These are phyloP conservation scores for Macrocybe sp. DNA, from an alignment of 1,284 basidiomycete genomes.

Conservation along the genomic window DNA sequence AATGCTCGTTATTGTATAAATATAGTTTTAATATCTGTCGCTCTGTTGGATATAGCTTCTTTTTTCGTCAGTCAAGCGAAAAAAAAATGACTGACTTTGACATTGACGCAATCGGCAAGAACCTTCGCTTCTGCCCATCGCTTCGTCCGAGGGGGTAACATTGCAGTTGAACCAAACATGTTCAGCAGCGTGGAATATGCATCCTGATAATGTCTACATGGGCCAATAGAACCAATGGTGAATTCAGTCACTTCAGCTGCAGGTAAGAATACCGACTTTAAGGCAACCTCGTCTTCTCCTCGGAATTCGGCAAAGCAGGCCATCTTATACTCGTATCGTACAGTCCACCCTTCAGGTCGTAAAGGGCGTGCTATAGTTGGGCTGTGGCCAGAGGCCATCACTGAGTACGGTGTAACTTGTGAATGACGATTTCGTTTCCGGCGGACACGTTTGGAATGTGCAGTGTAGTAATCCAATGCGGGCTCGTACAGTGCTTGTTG, in stretches of 20 bases:
- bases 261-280: conserved; percentile 51
- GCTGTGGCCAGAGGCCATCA: conserved; percentile 40
- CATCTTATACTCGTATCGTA: conserved; percentile 97
- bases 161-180: conserved; percentile 85
- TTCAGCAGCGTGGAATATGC: conserved; percentile 77
- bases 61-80: conserved; percentile 2
- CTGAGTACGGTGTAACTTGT: conserved; percentile 44
- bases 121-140: conserved; percentile 99
- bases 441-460: conserved; percentile 87
- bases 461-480: conserved; percentile 88
- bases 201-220: conserved; percentile 81
- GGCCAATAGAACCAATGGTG: neutral
- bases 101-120: conserved; percentile 84
- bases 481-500: conserved; percentile 86
- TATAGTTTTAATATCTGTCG: conserved; percentile 80
- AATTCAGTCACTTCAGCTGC: conserved; percentile 7
- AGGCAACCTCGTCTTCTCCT: conserved; percentile 84
- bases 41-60: neutral
- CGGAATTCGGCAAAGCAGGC: conserved; percentile 94
- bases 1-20: conserved; percentile 82
- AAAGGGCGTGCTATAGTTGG: conserved; percentile 52
- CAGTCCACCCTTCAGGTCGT: conserved; percentile 87
- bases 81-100: conserved; percentile 55
- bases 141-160: conserved; percentile 89
- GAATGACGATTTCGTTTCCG: conserved; percentile 81